Conservation (phyloP, 306 rosid species). For the Prosopis cineraria region DNA sequence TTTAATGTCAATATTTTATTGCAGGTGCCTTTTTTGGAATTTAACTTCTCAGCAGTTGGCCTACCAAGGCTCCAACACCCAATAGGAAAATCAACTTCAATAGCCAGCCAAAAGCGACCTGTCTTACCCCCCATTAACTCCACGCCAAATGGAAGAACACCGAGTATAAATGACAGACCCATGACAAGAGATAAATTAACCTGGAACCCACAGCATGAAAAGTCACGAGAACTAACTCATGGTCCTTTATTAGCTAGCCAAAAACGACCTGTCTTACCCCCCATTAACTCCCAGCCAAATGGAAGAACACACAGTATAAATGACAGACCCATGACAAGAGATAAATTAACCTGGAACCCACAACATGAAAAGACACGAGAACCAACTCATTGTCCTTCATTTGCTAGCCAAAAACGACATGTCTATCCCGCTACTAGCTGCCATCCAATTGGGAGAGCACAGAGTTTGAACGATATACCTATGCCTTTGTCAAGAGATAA, state of each 20-base stretch:
- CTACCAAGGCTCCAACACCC: conserved; percentile 48
- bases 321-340: conserved; percentile 41
- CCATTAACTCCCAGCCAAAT: conserved; percentile 38
- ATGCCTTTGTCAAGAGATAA: conserved; percentile 40
- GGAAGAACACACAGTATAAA: conserved; percentile 47
- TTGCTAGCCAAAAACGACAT: neutral
- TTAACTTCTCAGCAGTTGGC: conserved; percentile 45
- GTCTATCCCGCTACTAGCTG: neutral
- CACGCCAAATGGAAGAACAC: conserved; percentile 43
- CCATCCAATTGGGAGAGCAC: neutral
- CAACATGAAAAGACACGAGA: conserved; percentile 51
- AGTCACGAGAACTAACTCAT: conserved; percentile 54
- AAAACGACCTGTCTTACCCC: conserved; percentile 38
- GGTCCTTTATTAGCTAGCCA: conserved; percentile 48
- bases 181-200: conserved; percentile 42
- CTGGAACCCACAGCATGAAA: conserved; percentile 50
- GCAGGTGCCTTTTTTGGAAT: conserved; percentile 55
- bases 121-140: conserved; percentile 38
- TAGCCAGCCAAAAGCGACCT: conserved; percentile 42
- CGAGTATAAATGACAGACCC: conserved; percentile 44
- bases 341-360: conserved; percentile 46
- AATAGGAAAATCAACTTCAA: conserved; percentile 45
- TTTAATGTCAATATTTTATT: conserved; percentile 17
- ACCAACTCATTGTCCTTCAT: conserved; percentile 62
- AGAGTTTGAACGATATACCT: neutral